These are phyloP conservation scores for Yamadazyma akitaensis DNA, from an alignment of 805 yeast species.

Conservation along the genomic window DNA sequence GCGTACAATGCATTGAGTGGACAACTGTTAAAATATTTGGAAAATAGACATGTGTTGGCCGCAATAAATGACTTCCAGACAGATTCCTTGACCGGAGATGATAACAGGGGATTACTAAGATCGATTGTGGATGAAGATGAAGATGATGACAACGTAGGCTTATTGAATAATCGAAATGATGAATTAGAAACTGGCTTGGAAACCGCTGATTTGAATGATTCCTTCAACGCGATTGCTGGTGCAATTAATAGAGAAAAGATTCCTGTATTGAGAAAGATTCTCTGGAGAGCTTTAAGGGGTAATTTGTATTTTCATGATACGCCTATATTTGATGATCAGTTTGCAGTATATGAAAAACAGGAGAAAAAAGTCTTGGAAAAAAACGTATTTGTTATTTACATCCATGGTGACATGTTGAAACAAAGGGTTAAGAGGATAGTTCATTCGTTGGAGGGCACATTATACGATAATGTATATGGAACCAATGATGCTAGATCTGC, in stretches of 20 bases:
- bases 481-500: constrained; percentile 22
- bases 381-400: constrained; percentile 36
- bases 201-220: constrained; percentile 17
- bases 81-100: constrained; percentile 1
- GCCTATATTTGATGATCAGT: constrained; percentile 21
- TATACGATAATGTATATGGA: constrained; percentile 37
- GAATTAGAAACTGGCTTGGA: constrained; percentile 23
- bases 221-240: constrained; percentile 35
- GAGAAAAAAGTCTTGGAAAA: constrained; percentile 22
- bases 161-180: constrained; percentile 10
- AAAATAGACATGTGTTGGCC: constrained; percentile 34
- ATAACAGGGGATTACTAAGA: constrained; percentile 5
- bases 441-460: constrained; percentile 35
- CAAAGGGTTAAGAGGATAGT: constrained; percentile 34
- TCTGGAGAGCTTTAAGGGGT: constrained; percentile 44
- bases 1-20: constrained; percentile 27
- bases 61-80: constrained; percentile 32
- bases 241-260: constrained; percentile 34
- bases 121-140: constrained; percentile 1
- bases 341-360: constrained; percentile 4
- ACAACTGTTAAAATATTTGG: constrained; percentile 24
- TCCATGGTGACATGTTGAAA: constrained; percentile 39
- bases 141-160: constrained; percentile 29
- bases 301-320: constrained; percentile 39
- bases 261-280: constrained; percentile 34